Evolutionary conservation across 2,329 filamentous ascomycete genomes (phyloP).

Genomic region (Colletotrichum ledebouriae): DNA sequence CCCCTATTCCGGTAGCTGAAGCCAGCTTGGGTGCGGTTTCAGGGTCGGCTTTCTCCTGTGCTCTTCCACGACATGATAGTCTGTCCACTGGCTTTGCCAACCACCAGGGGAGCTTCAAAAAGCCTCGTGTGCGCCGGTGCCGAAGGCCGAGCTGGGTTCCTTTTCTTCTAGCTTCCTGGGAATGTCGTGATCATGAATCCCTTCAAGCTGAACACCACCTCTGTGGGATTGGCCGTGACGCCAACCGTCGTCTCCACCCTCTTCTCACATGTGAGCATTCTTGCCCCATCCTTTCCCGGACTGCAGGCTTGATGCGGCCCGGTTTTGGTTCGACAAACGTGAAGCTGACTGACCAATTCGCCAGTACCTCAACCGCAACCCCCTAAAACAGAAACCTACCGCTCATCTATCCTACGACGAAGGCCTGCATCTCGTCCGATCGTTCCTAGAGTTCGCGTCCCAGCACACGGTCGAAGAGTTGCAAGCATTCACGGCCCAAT

Average conservation of each 20-base stretch:
- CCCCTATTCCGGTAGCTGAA: constrained; percentile 36
- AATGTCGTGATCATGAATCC: constrained; percentile 58
- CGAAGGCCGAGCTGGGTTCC: constrained; percentile 7
- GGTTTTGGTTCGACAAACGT: too few relatives aligned
- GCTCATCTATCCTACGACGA: constrained; percentile 95
- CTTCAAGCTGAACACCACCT: constrained; percentile 77
- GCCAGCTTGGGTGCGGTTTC: constrained; percentile 26
- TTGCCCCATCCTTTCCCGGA: constrained; percentile 19
- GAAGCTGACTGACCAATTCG: neutral
- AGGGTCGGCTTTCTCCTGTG: constrained; percentile 28
- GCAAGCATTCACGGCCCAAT: constrained; percentile 91
- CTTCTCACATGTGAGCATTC: constrained; percentile 79
- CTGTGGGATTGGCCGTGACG: constrained; percentile 85
- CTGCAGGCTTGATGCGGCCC: constrained; percentile 14
- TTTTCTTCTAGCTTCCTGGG: neutral
- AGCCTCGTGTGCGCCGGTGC: constrained; percentile 7
- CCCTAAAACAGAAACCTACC: constrained; percentile 82
- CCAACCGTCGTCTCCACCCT: constrained; percentile 90
- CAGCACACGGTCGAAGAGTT: constrained; percentile 93
- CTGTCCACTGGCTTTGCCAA: constrained; percentile 27
- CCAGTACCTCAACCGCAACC: constrained; percentile 86
- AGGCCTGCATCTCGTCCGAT: constrained; percentile 86
- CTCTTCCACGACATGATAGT: constrained; percentile 32
- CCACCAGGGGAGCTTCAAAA: constrained; percentile 31
- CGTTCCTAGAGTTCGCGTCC: constrained; percentile 87